A percentile compares a stretch with the other conserved stretches of the same genome.
These are phyloP conservation scores for Cladosporium sp. DNA, from an alignment of 2,329 filamentous ascomycete species.

Conservation along the genomic window DNA sequence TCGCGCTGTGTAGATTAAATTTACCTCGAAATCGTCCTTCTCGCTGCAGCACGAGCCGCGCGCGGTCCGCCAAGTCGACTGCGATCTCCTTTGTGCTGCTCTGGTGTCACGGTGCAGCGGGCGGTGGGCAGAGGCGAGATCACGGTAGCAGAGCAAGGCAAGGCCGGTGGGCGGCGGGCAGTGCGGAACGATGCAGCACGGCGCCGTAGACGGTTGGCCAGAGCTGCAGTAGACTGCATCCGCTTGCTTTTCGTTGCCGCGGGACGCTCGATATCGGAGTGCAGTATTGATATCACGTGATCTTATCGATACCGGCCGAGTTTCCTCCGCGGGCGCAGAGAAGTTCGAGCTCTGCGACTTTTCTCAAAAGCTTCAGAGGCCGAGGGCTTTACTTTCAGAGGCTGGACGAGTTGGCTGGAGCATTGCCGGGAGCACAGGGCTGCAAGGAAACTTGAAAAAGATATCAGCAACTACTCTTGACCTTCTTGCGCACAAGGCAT, in stretches of 20 bases:
- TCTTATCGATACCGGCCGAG: background rate
- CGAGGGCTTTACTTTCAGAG: background rate
- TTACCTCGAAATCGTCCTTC: background rate
- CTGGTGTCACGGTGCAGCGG: constrained; percentile 2
- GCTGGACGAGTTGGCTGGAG: constrained; percentile 5
- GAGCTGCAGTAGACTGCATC: background rate
- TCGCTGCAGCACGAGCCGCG: constrained; percentile 10
- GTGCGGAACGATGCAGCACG: background rate
- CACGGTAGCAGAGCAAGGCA: background rate
- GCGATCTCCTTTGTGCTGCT: constrained; percentile 9
- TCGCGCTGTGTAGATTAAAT: background rate
- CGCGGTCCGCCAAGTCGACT: background rate
- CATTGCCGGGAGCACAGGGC: constrained; percentile 3
- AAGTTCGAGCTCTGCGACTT: background rate
- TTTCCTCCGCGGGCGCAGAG: background rate
- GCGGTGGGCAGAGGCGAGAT: background rate
- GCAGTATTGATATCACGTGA: background rate
- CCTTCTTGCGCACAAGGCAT: background rate
- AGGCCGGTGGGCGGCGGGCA: background rate
- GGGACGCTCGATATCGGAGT: background rate
- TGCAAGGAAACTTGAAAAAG: background rate
- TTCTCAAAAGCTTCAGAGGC: background rate
- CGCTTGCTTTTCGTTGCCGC: background rate
- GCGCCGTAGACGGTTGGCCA: background rate
- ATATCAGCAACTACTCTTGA: background rate